Percentiles rank a stretch among this genome's conserved stretches.
Conservation (phyloP, 371 early-diverging fungal species). For the Haplosporangium sp. region DNA sequence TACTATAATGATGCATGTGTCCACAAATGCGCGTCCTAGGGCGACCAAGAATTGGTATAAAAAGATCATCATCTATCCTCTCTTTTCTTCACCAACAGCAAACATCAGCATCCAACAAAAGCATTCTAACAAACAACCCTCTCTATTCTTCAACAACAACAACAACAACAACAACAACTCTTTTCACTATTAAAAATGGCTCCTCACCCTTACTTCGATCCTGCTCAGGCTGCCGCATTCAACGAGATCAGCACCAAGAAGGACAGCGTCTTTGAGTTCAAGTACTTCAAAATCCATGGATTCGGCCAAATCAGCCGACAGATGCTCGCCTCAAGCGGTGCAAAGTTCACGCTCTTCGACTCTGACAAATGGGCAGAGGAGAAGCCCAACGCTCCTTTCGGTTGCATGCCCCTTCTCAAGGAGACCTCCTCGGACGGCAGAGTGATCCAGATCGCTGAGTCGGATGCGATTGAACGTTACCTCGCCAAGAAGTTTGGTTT, state of each 20-base stretch:
- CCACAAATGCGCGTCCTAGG: too few species aligned
- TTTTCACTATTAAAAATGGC: constrained; percentile 9
- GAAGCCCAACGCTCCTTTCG: constrained; percentile 33
- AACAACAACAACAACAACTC: background rate
- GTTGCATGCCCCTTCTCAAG: constrained; percentile 34
- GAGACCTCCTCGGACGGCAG: constrained; percentile 41
- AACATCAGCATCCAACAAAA: background rate
- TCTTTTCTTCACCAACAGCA: background rate
- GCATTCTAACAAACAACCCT: background rate
- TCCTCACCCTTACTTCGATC: constrained; percentile 35
- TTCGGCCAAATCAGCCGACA: constrained; percentile 10
- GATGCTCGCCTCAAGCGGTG: constrained; percentile 21
- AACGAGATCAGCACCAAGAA: constrained; percentile 9
- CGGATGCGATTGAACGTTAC: constrained; percentile 48
- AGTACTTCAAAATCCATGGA: constrained; percentile 34
- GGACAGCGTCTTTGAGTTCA: constrained; percentile 28
- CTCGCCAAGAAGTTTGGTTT: constrained; percentile 33
- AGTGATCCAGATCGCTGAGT: constrained; percentile 27
- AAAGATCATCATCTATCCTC: background rate
- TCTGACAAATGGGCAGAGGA: constrained; percentile 17
- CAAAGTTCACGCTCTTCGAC: constrained; percentile 12
- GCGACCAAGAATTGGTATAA: background rate
- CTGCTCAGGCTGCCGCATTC: constrained; percentile 31
- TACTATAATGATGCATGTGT: too few species aligned
- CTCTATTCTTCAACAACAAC: background rate